Percentiles rank a stretch among this genome's conserved stretches.
These are phyloP conservation scores for Kodamaea neixiangensis DNA, from an alignment of 805 yeast genomes.

Conservation along the genomic window DNA sequence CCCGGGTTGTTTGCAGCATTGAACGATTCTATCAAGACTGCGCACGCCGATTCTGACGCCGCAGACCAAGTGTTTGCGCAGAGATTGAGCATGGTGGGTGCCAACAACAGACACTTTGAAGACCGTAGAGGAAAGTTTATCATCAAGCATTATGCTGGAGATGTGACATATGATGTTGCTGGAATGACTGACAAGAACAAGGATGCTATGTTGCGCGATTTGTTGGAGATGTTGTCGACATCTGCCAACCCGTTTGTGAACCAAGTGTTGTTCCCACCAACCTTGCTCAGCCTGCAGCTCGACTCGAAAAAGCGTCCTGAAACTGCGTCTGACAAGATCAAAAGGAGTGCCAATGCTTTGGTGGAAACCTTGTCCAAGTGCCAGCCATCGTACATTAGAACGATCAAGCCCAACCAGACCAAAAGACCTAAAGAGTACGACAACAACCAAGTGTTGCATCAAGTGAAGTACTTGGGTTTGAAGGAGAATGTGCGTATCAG, in stretches of 20 bases:
- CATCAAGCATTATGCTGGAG: conserved; percentile 97
- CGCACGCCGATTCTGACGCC: conserved; percentile 95
- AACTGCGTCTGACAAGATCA: conserved; percentile 94
- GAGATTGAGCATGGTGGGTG: conserved; percentile 77
- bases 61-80: conserved; percentile 97
- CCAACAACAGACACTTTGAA: conserved; percentile 84
- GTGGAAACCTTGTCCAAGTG: conserved; percentile 88
- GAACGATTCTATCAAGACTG: conserved; percentile 96
- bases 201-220: conserved; percentile 87
- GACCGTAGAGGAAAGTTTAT: conserved; percentile 84
- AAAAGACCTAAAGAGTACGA: conserved; percentile 90
- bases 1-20: conserved; percentile 96
- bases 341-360: conserved; percentile 83
- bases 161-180: conserved; percentile 85
- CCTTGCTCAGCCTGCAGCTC: conserved; percentile 32
- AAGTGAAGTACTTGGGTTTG: conserved; percentile 91
- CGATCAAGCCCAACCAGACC: conserved; percentile 95
- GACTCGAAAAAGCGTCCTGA: conserved; percentile 83
- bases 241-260: conserved; percentile 73
- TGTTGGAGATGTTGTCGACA: conserved; percentile 74
- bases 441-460: conserved; percentile 87
- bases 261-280: conserved; percentile 45
- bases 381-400: conserved; percentile 95
- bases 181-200: conserved; percentile 97
- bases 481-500: conserved; percentile 96